phyloP scores from a whole-genome alignment of 2,329 filamentous ascomycete species.

The Paraconiothyrium sp. region DNA sequence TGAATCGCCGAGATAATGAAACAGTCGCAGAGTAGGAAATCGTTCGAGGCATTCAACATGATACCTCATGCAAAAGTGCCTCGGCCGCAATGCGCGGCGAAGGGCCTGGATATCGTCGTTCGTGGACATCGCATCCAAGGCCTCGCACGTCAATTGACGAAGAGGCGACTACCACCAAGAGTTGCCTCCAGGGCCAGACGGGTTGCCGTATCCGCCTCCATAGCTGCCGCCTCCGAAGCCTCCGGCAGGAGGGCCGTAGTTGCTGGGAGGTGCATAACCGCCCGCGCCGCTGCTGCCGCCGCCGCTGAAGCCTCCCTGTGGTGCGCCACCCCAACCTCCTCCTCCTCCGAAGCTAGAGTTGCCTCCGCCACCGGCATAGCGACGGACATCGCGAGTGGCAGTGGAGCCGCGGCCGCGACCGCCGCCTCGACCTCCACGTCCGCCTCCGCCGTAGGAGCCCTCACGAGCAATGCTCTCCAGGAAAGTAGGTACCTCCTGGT shows the following conservation, averaged over 20 bases:
- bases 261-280: slow-evolving; percentile 55
- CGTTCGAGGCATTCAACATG: slow-evolving; percentile 14
- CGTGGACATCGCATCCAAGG: slow-evolving; percentile 35
- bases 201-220: slow-evolving; percentile 73
- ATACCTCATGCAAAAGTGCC: slow-evolving; percentile 19
- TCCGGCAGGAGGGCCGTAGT: slow-evolving; percentile 70
- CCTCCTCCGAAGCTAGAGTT: slow-evolving; percentile 58
- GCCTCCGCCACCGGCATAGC: slow-evolving; percentile 62
- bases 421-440: slow-evolving; percentile 70
- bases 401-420: slow-evolving; percentile 75
- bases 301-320: slow-evolving; percentile 42
- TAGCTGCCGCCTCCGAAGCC: slow-evolving; percentile 59
- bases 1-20: slow-evolving; percentile 44
- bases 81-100: slow-evolving; percentile 26
- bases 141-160: slow-evolving; percentile 37
- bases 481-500: slow-evolving; percentile 94
- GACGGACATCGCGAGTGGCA: slow-evolving; percentile 88
- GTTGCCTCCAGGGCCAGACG: slow-evolving; percentile 69
- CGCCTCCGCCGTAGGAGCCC: slow-evolving; percentile 78
- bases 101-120: slow-evolving; percentile 35
- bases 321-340: slow-evolving; percentile 52
- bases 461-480: slow-evolving; percentile 97
- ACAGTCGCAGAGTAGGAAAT: slow-evolving; percentile 31
- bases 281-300: slow-evolving; percentile 53
- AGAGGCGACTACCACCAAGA: slow-evolving; percentile 70